These are phyloP conservation scores for Aristolochia californica DNA, from an alignment of 164 flowering plant species.

Conservation along the genomic window DNA sequence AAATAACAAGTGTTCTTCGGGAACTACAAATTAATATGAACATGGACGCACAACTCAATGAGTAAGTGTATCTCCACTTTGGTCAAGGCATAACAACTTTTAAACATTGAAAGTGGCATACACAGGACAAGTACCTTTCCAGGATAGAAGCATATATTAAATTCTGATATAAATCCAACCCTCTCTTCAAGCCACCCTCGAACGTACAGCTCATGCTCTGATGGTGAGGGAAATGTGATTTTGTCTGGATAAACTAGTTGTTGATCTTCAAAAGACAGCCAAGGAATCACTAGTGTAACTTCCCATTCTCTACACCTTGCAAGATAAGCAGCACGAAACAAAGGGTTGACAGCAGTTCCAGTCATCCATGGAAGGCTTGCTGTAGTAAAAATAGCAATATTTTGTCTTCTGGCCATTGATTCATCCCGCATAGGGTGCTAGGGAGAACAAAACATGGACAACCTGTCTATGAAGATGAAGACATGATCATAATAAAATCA, in stretches of 20 bases:
- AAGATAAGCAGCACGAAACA: constrained; percentile 95
- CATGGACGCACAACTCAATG: too few relatives aligned
- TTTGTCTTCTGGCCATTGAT: constrained; percentile 51
- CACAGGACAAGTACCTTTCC: constrained; percentile 50
- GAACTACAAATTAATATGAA: too few relatives aligned
- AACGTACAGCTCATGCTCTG: constrained; percentile 67
- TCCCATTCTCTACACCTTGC: constrained; percentile 50
- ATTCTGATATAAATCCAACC: constrained; percentile 39
- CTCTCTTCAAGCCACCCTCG: constrained; percentile 84
- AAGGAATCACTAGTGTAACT: constrained; percentile 85
- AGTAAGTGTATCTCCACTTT: too few relatives aligned
- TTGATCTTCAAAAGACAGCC: constrained; percentile 79
- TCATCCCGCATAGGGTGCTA: constrained; percentile 2
- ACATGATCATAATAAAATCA: too few relatives aligned
- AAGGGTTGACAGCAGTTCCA: constrained; percentile 95
- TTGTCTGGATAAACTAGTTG: constrained; percentile 56
- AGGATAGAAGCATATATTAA: constrained; percentile 66
- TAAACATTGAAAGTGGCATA: neutral
- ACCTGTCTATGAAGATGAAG: too few relatives aligned
- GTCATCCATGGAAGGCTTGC: constrained; percentile 99
- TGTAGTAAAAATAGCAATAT: constrained; percentile 84
- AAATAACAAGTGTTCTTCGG: too few relatives aligned
- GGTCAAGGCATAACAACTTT: neutral
- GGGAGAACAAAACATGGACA: too few relatives aligned
- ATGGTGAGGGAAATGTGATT: constrained; percentile 48